Conservation (phyloP, 2,329 filamentous ascomycete genomes). For the Fusarium sp. region DNA sequence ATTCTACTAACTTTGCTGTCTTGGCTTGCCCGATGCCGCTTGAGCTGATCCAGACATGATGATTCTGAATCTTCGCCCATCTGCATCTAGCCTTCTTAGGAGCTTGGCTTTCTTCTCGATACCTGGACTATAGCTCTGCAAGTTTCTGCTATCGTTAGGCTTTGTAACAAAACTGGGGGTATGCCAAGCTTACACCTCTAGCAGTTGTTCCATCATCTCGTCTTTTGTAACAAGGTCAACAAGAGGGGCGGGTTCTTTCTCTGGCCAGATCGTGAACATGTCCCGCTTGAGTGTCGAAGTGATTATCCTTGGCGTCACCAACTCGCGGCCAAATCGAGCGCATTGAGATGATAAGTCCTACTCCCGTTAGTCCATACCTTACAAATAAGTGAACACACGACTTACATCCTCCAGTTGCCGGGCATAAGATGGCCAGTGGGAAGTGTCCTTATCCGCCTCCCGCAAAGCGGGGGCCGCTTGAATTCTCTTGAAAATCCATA, state of each 20-base stretch:
- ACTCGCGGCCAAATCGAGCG: slow-evolving; percentile 42
- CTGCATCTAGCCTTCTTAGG: slow-evolving; percentile 43
- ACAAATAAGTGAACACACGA: not conserved
- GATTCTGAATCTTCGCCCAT: slow-evolving; percentile 42
- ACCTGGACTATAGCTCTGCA: slow-evolving; percentile 30
- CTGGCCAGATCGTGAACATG: slow-evolving; percentile 47
- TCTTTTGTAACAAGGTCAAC: slow-evolving; percentile 47
- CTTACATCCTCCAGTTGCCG: slow-evolving; percentile 48
- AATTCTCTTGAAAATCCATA: slow-evolving; percentile 46
- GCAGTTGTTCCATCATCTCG: slow-evolving; percentile 49
- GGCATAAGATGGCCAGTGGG: slow-evolving; percentile 51
- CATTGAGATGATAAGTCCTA: slow-evolving; percentile 45
- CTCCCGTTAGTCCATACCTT: not conserved
- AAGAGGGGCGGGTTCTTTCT: slow-evolving; percentile 40
- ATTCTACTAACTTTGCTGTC: slow-evolving; percentile 35
- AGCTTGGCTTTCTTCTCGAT: slow-evolving; percentile 42
- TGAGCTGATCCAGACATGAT: slow-evolving; percentile 42
- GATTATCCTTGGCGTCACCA: slow-evolving; percentile 40
- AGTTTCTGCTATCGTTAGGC: slow-evolving; percentile 23
- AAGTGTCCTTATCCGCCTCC: slow-evolving; percentile 30
- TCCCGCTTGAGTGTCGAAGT: slow-evolving; percentile 32
- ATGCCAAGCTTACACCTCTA: slow-evolving; percentile 39
- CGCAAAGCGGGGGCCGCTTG: slow-evolving; percentile 24
- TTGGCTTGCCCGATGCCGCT: slow-evolving; percentile 27
- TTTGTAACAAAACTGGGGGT: no score